phyloP scores from a whole-genome alignment of 805 yeast genomes.

The Pichia thaimueangensis region DNA sequence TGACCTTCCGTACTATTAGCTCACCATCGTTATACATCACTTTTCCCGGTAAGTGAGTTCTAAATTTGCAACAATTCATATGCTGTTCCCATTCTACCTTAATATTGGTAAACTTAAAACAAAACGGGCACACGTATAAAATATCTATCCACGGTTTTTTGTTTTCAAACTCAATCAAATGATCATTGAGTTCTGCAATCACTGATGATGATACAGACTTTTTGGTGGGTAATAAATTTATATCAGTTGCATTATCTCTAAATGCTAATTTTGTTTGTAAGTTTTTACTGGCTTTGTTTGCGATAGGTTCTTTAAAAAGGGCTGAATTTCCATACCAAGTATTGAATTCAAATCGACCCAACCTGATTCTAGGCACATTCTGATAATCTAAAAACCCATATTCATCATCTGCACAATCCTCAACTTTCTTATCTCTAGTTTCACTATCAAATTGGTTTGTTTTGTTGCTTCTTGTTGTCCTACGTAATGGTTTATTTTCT shows the following conservation, averaged over 20 bases:
- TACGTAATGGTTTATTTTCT: background rate
- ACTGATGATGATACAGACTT: conserved; percentile 45
- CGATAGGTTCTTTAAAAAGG: conserved; percentile 42
- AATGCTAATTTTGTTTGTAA: conserved; percentile 19
- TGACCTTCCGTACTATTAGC: conserved; percentile 55
- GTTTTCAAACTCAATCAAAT: background rate
- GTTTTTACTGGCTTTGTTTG: conserved; percentile 22
- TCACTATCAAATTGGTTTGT: background rate
- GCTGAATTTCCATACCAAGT: conserved; percentile 91
- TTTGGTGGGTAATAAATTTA: conserved; percentile 12
- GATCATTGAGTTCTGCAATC: conserved; percentile 33
- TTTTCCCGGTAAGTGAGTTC: conserved; percentile 49
- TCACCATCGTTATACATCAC: conserved; percentile 57
- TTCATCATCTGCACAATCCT: conserved; percentile 34
- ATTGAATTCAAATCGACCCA: conserved; percentile 62
- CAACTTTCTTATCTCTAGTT: conserved; percentile 11
- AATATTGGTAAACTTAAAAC: conserved; percentile 72
- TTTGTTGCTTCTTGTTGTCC: conserved; percentile 1
- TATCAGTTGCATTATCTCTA: conserved; percentile 16
- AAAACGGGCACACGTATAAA: conserved; percentile 68
- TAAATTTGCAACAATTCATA: conserved; percentile 36
- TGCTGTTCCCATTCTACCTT: conserved; percentile 46
- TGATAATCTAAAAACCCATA: conserved; percentile 59
- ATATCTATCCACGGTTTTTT: conserved; percentile 48
- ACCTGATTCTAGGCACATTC: conserved; percentile 58